These are phyloP conservation scores for Tetrapyrgos nigripes DNA, from an alignment of 1,284 basidiomycete species.

Conservation along the genomic window DNA sequence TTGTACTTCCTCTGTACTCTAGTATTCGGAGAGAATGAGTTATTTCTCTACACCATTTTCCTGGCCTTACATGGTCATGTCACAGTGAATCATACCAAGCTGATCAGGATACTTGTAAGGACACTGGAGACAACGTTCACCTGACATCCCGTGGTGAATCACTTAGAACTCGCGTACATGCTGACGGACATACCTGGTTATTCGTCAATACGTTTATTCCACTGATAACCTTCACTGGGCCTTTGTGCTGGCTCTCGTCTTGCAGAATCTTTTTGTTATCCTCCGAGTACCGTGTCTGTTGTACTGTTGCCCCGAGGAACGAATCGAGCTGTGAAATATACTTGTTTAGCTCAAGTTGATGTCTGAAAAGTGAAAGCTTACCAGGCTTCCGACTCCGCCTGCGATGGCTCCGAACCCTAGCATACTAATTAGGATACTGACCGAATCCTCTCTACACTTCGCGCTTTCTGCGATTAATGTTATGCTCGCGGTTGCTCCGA, in stretches of 20 bases:
- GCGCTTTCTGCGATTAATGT: conserved; percentile 71
- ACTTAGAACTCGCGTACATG: not conserved
- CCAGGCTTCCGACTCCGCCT: conserved; percentile 80
- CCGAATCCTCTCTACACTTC: conserved; percentile 47
- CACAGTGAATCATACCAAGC: conserved; percentile 6
- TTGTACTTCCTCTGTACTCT: not conserved
- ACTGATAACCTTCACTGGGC: conserved; percentile 62
- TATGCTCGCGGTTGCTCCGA: conserved; percentile 67
- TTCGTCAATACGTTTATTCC: conserved; percentile 82
- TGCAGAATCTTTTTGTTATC: conserved; percentile 71
- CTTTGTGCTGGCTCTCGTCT: conserved; percentile 47
- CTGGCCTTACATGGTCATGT: no score
- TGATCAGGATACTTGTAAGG: conserved; percentile 15
- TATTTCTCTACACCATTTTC: not conserved
- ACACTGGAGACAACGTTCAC: conserved; percentile 18
- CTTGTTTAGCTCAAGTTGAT: not conserved
- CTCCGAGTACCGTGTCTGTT: conserved; percentile 79
- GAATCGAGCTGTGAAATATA: conserved; percentile 70
- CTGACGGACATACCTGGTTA: conserved; percentile 65
- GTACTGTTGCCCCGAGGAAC: conserved; percentile 87
- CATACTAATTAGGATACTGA: conserved; percentile 47
- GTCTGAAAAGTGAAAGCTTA: conserved; percentile 40
- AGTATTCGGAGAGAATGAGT: not conserved
- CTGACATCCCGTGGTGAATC: no score
- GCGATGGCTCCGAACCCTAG: conserved; percentile 65